Evolutionary conservation across 495 filamentous ascomycete species (phyloP).

Genomic region (Halenospora varia): DNA sequence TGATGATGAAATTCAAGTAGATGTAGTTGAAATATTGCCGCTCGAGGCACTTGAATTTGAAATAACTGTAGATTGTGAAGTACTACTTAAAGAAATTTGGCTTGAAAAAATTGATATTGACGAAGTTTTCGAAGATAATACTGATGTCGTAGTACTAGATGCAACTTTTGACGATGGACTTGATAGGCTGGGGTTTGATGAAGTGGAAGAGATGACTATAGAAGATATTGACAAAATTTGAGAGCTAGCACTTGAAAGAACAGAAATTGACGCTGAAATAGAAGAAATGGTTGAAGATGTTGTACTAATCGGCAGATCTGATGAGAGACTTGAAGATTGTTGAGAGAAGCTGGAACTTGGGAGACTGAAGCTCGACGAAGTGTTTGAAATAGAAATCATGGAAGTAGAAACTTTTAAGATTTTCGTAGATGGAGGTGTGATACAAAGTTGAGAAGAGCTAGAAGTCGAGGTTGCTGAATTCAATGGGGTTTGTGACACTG

Average conservation of each 20-base stretch:
- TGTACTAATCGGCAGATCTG: conserved; percentile 35
- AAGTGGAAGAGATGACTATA: neutral
- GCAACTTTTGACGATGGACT: too few species aligned
- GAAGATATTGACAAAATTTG: neutral
- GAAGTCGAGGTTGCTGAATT: too few species aligned
- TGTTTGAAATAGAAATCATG: conserved; percentile 35
- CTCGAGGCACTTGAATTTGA: too few species aligned
- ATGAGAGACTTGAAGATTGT: conserved; percentile 35
- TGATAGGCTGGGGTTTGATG: too few species aligned
- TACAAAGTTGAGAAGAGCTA: too few species aligned
- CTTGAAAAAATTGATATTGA: neutral
- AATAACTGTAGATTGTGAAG: neutral
- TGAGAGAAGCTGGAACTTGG: neutral
- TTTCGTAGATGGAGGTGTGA: too few species aligned
- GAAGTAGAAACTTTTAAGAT: conserved; percentile 35
- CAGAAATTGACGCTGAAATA: neutral
- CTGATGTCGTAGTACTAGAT: too few species aligned
- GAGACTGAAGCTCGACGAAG: neutral
- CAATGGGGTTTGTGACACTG: too few species aligned
- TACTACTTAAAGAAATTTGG: neutral
- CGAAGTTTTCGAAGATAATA: neutral
- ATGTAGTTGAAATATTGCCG: too few species aligned
- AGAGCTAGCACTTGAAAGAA: neutral
- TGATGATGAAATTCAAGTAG: too few species aligned
- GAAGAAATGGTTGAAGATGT: conserved; percentile 3